Conservation (phyloP, 1,284 basidiomycete genomes). For the Cryptococcus jaspeensis region DNA sequence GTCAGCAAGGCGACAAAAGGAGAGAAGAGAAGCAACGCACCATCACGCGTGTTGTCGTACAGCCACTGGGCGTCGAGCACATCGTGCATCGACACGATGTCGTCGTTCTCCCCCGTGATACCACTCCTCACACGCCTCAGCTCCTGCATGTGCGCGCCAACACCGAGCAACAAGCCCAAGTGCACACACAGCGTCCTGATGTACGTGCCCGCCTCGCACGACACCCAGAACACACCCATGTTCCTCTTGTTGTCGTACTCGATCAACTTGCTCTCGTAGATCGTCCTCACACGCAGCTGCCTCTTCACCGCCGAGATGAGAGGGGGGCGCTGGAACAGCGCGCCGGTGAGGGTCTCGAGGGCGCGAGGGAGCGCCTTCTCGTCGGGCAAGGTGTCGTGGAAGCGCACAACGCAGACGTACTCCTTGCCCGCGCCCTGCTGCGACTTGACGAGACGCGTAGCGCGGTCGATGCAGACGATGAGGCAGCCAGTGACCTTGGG, state of each 20-base stretch:
- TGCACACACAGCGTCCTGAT: slow-evolving; percentile 98
- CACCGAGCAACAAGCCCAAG: slow-evolving; percentile 88
- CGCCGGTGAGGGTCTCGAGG: slow-evolving; percentile 94
- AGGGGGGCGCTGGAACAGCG: slow-evolving; percentile 97
- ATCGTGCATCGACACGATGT: slow-evolving; percentile 99
- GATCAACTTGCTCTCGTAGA: slow-evolving; percentile 92
- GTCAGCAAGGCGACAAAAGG: background rate
- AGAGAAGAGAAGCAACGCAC: slow-evolving; percentile 53
- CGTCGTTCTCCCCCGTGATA: slow-evolving; percentile 95
- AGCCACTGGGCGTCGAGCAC: slow-evolving; percentile 98
- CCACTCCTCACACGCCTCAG: slow-evolving; percentile 91
- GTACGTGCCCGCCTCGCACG: slow-evolving; percentile 98
- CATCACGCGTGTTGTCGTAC: slow-evolving; percentile 98
- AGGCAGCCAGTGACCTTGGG: slow-evolving; percentile 99
- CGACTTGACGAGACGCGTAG: slow-evolving; percentile 98
- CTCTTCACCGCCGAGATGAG: slow-evolving; percentile 99
- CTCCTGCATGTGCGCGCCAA: slow-evolving; percentile 99
- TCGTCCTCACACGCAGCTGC: slow-evolving; percentile 95
- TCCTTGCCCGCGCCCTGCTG: slow-evolving; percentile 78
- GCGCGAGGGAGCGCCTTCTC: slow-evolving; percentile 86
- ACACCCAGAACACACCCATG: slow-evolving; percentile 96
- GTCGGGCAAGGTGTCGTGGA: slow-evolving; percentile 79
- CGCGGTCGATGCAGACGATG: slow-evolving; percentile 98
- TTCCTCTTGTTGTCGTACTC: slow-evolving; percentile 99
- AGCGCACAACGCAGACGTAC: slow-evolving; percentile 92